Evolutionary conservation across 2,329 filamentous ascomycete species (phyloP).

Genomic region (Ascochyta clinopodiicola): DNA sequence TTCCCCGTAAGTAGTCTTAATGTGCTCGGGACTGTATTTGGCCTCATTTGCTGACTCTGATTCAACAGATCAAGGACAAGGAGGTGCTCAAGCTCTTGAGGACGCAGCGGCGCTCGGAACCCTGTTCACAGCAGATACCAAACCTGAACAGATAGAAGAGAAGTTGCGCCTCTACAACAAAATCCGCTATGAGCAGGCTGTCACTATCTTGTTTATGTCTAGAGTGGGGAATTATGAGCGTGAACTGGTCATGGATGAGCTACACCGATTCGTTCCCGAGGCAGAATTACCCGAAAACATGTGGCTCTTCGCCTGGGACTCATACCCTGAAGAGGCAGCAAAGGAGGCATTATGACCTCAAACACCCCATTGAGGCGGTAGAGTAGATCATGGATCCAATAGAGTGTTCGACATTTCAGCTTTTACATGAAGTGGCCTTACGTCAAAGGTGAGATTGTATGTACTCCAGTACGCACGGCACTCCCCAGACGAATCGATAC

Average conservation of each 20-base stretch:
- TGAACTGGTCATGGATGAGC: neutral
- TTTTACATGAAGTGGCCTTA: too few species aligned
- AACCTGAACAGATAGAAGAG: constrained; percentile 1
- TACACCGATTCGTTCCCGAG: constrained; percentile 8
- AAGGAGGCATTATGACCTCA: neutral
- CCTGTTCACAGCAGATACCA: constrained; percentile 11
- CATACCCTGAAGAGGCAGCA: constrained; percentile 3
- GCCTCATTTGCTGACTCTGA: neutral
- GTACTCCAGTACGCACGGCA: too few species aligned
- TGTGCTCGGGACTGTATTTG: neutral
- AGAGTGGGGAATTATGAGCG: constrained; percentile 6
- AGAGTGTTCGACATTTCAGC: too few species aligned
- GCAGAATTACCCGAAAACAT: constrained; percentile 8
- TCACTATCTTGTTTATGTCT: constrained; percentile 13
- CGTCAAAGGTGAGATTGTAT: too few species aligned
- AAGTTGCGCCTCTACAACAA: constrained; percentile 17
- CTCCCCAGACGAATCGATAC: too few species aligned
- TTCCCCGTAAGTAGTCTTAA: constrained; percentile 1
- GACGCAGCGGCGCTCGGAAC: constrained; percentile 19
- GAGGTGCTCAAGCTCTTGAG: constrained; percentile 20
- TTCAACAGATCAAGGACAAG: constrained; percentile 9
- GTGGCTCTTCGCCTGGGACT: constrained; percentile 11
- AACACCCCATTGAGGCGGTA: too few species aligned
- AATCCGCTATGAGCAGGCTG: constrained; percentile 11
- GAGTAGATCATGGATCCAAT: too few species aligned